phyloP scores from a whole-genome alignment of 305 asterid species.

The Fraxinus baroniana region DNA sequence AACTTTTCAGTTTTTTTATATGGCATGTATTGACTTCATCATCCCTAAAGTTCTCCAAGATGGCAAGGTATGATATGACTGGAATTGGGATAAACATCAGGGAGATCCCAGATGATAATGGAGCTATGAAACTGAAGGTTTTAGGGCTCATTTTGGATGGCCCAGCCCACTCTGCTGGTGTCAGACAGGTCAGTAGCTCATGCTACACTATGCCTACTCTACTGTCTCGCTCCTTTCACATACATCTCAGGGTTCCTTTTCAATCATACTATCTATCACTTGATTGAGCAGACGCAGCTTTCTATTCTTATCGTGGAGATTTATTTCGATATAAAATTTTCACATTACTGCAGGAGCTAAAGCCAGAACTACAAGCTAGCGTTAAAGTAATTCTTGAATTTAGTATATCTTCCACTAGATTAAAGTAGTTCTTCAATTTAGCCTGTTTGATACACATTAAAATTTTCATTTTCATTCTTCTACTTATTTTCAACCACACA shows the following conservation, averaged over 20 bases:
- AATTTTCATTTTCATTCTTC: too few relatives aligned
- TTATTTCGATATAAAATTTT: background rate
- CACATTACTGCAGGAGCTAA: background rate
- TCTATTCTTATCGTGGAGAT: background rate
- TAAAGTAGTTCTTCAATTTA: background rate
- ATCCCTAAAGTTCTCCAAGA: slow-evolving; percentile 84
- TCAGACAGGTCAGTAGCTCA: slow-evolving; percentile 67
- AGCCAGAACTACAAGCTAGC: background rate
- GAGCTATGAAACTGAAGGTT: slow-evolving; percentile 73
- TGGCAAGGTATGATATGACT: slow-evolving; percentile 96
- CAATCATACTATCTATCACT: background rate
- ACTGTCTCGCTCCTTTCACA: background rate
- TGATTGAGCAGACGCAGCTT: background rate
- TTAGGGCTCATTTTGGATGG: slow-evolving; percentile 94
- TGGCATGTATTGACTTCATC: slow-evolving; percentile 66
- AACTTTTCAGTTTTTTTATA: slow-evolving; percentile 63
- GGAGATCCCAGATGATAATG: slow-evolving; percentile 79
- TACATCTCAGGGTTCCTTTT: background rate
- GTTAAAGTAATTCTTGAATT: background rate
- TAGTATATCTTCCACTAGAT: background rate
- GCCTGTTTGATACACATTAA: too few relatives aligned
- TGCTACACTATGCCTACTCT: slow-evolving; percentile 17
- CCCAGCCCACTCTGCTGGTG: slow-evolving; percentile 88
- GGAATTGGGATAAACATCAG: slow-evolving; percentile 93
- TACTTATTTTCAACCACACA: too few relatives aligned